Evolutionary conservation across 2,329 filamentous ascomycete genomes (phyloP), one percentile per base, ranked within the genome.

Genomic region (Monosporascus cannonballus): DNA sequence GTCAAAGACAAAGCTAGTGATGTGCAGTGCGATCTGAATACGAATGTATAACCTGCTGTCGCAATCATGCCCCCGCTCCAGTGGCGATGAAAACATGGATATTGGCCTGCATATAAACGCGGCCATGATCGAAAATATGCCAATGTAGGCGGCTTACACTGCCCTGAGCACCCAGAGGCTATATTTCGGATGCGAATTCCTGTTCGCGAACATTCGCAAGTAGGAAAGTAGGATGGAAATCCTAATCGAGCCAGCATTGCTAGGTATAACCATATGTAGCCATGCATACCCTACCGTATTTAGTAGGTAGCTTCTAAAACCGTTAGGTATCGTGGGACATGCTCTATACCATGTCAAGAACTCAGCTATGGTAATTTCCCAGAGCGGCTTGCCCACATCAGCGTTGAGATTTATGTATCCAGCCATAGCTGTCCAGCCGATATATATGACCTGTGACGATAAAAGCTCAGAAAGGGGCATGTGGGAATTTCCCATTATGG

Each of bases 191-290:
- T 2, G 11, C 37, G 42, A n/a, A n/a, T 50, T 25, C 15, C 55
- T 50, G 14, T 51, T 38, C 4, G 49, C 53, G 47, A 66, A 63
- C 2, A 65, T 60, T 1, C 64, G 57, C 4, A 37, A 15, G 34
- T 66, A 66, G 44, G 61, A 59, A 1, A 66, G 51, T 15, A 64
- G 53, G 11, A 64, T 63, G 1, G 62, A 63, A 8, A 59, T 46
- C 3, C 62, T 54, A 34, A 64, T 61, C 2, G 48, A 38, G 6
- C 45, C 54, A 2, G 59, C 60, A 63, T 62, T 11, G 52, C 44
- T 6, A 61, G 62, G 50, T 65, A 65, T 1, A 65, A 48, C 53
- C 52, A 64, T 3, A 52, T 48, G 9, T 56, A 51, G 8, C 49
- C 59, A 11, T 60, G 34, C 15, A 60, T 54, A 11, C 57, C 54